Evolutionary conservation across 352 stramenopile genomes (phyloP).

Genomic region (Nothophytophthora sp.): DNA sequence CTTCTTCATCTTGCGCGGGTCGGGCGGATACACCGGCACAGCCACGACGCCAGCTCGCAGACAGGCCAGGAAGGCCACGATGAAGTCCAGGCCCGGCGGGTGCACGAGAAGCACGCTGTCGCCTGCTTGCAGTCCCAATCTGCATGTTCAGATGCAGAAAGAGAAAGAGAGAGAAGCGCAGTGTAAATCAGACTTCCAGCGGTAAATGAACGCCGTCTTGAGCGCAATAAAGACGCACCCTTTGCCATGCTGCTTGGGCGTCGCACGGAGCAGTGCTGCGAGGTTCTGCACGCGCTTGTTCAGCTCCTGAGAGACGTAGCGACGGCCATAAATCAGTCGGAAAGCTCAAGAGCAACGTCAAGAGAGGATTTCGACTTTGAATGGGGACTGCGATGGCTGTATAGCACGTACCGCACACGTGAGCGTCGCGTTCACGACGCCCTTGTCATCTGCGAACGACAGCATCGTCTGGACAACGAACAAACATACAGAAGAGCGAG

Average conservation of each 20-base stretch:
- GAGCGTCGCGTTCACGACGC: constrained; percentile 45
- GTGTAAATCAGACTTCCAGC: too few species aligned
- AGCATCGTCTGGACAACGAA: constrained; percentile 57
- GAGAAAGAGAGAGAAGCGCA: constrained; percentile 1
- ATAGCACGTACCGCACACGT: constrained; percentile 47
- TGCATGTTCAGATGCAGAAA: constrained; percentile 17
- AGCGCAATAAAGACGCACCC: constrained; percentile 40
- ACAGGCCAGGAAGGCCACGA: constrained; percentile 97
- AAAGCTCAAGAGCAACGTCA: not conserved
- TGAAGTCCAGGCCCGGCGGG: constrained; percentile 97
- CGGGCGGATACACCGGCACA: constrained; percentile 91
- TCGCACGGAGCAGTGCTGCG: constrained; percentile 56
- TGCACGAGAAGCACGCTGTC: constrained; percentile 96
- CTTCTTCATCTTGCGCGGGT: constrained; percentile 95
- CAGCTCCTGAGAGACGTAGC: constrained; percentile 47
- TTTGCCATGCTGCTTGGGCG: constrained; percentile 55
- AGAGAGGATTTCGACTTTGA: constrained; percentile 2
- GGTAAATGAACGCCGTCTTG: too few species aligned
- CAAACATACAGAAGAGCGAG: not conserved
- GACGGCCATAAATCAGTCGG: constrained; percentile 5
- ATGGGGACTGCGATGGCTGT: not conserved
- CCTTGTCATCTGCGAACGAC: constrained; percentile 80
- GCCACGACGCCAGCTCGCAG: constrained; percentile 93
- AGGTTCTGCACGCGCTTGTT: constrained; percentile 69
- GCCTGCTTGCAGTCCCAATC: constrained; percentile 60